phyloP scores from a whole-genome alignment of 2,329 filamentous ascomycete genomes.

The Talaromyces piceae region DNA sequence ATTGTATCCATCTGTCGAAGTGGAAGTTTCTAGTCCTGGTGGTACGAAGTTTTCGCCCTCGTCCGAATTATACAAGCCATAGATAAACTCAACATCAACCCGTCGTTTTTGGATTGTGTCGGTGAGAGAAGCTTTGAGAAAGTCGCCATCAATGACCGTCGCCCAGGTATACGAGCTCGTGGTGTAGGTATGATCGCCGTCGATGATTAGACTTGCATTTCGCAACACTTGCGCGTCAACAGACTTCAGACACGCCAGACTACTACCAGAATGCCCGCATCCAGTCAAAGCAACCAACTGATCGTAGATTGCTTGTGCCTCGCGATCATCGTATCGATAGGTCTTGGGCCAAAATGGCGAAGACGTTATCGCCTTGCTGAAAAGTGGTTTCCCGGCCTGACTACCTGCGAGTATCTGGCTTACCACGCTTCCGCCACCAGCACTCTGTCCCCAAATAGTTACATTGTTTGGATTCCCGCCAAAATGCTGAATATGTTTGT shows the following conservation, averaged over 20 bases:
- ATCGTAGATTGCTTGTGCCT: slow-evolving; percentile 47
- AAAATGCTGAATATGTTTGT: slow-evolving; percentile 21
- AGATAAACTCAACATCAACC: slow-evolving; percentile 42
- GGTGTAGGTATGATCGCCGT: slow-evolving; percentile 45
- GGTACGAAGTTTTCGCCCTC: slow-evolving; percentile 58
- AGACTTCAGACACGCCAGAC: slow-evolving; percentile 48
- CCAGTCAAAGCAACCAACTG: slow-evolving; percentile 41
- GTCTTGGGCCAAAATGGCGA: slow-evolving; percentile 56
- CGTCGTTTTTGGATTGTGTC: slow-evolving; percentile 29
- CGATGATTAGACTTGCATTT: slow-evolving; percentile 45
- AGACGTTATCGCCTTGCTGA: slow-evolving; percentile 44
- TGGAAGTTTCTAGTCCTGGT: slow-evolving; percentile 35
- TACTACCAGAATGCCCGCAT: slow-evolving; percentile 38
- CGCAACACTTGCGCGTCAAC: slow-evolving; percentile 48
- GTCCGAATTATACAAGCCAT: slow-evolving; percentile 55
- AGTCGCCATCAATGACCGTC: slow-evolving; percentile 52
- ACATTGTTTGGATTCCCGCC: slow-evolving; percentile 22
- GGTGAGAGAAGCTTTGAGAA: slow-evolving; percentile 45
- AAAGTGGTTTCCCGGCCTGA: slow-evolving; percentile 39
- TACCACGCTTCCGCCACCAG: slow-evolving; percentile 15
- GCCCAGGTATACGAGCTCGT: slow-evolving; percentile 54
- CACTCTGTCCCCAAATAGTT: slow-evolving; percentile 20
- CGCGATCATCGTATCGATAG: slow-evolving; percentile 44
- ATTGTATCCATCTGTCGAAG: slow-evolving; percentile 41
- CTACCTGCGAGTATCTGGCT: slow-evolving; percentile 40